Conservation (phyloP, 2,329 filamentous ascomycete species). For the Aspergillus chevalieri region DNA sequence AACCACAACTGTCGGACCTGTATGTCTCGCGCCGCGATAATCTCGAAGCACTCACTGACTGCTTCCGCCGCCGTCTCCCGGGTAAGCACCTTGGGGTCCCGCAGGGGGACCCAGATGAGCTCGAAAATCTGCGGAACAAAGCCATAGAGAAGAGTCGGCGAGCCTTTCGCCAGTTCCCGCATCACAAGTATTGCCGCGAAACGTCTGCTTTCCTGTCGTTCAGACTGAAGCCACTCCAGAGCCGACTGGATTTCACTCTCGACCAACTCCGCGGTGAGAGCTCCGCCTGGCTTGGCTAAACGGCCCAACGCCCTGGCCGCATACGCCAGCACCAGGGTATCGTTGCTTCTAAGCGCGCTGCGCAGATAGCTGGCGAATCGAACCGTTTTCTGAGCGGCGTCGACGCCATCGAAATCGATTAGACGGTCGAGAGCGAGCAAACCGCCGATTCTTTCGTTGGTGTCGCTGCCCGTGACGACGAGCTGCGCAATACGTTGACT, state of each 20-base stretch:
- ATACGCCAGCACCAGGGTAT: slow-evolving; percentile 82
- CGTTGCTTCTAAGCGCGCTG: slow-evolving; percentile 80
- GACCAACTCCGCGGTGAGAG: slow-evolving; percentile 88
- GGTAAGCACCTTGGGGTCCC: slow-evolving; percentile 85
- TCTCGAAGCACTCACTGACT: slow-evolving; percentile 90
- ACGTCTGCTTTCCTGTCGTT: slow-evolving; percentile 84
- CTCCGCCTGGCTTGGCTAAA: slow-evolving; percentile 84
- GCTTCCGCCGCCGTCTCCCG: slow-evolving; percentile 87
- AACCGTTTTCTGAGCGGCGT: slow-evolving; percentile 86
- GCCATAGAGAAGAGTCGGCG: slow-evolving; percentile 89
- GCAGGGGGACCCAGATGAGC: slow-evolving; percentile 88
- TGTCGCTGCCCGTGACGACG: slow-evolving; percentile 78
- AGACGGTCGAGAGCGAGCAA: slow-evolving; percentile 87
- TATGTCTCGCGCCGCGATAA: slow-evolving; percentile 87
- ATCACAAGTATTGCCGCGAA: slow-evolving; percentile 91
- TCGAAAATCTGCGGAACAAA: slow-evolving; percentile 95
- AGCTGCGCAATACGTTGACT: slow-evolving; percentile 63
- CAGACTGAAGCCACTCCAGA: slow-evolving; percentile 92
- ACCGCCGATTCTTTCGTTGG: slow-evolving; percentile 82
- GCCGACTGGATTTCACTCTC: slow-evolving; percentile 96
- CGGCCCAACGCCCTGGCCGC: slow-evolving; percentile 85
- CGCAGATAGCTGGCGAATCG: slow-evolving; percentile 88
- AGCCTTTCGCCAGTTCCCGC: slow-evolving; percentile 83
- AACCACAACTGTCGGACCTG: slow-evolving; percentile 84
- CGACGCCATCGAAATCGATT: slow-evolving; percentile 93